Conservation (phyloP, 1,284 basidiomycete species). For the Ganoderma leucocontextum region DNA sequence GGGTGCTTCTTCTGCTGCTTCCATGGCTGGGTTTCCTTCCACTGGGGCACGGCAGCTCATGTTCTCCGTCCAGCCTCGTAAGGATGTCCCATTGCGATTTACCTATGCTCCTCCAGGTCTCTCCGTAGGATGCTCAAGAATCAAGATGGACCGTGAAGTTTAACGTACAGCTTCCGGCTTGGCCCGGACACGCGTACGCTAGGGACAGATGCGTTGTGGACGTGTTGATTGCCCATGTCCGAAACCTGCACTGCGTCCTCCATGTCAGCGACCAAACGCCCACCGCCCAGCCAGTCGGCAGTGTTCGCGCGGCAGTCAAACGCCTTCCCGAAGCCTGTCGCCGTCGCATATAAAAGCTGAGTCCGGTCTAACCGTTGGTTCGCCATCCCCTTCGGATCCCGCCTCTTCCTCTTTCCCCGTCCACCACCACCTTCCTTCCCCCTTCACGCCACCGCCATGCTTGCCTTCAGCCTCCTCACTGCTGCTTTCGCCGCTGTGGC, state of each 20-base stretch:
- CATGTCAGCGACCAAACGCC: background rate
- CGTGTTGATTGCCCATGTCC: background rate
- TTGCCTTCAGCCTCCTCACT: conserved; percentile 27
- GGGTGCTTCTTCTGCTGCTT: too few relatives aligned
- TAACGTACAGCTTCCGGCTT: background rate
- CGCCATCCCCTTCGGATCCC: background rate
- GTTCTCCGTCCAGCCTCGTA: background rate
- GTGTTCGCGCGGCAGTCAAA: background rate
- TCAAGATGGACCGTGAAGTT: background rate
- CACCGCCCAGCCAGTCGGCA: conserved; percentile 1
- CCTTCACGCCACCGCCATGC: conserved; percentile 20
- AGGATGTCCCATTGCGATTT: background rate
- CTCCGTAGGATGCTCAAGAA: background rate
- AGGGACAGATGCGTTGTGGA: background rate
- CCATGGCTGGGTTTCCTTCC: background rate
- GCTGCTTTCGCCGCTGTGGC: conserved; percentile 23
- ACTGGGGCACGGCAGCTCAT: background rate
- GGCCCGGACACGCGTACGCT: background rate
- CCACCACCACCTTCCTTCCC: background rate
- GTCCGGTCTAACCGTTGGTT: background rate
- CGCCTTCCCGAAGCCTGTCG: background rate
- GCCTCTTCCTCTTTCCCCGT: background rate
- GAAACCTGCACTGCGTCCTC: conserved; percentile 5
- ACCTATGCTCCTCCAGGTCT: background rate
- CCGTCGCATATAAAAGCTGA: background rate